Percentiles rank a stretch among this genome's conserved stretches.
phyloP scores from a whole-genome alignment of 441 rosid species.

The Syzygium malaccense region DNA sequence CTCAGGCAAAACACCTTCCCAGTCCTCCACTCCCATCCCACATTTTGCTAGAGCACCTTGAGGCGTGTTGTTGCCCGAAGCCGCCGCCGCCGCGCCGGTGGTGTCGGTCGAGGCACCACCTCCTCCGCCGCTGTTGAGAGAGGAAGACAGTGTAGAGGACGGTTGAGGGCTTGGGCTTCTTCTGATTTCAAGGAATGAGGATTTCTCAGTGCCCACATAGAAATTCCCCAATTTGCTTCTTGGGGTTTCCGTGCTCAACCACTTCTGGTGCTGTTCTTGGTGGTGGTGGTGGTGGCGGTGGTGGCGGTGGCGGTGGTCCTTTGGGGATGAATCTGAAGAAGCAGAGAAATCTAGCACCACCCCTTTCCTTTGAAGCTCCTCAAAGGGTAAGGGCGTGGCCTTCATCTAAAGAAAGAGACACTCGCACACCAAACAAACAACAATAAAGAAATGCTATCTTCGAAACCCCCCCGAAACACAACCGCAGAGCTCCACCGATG shows the following conservation, averaged over 20 bases:
- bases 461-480: not conserved
- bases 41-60: conserved; percentile 32
- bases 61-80: conserved; percentile 18
- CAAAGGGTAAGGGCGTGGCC: conserved; percentile 65
- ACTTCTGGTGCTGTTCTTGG: not conserved
- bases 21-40: conserved; percentile 60
- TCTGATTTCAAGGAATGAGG: not conserved
- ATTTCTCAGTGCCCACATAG: conserved; percentile 19
- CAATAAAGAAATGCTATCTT: conserved; percentile 14
- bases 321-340: conserved; percentile 30
- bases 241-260: not conserved
- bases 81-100: conserved; percentile 38
- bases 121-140: conserved; percentile 21
- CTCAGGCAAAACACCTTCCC: conserved; percentile 41
- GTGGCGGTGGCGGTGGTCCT: not conserved
- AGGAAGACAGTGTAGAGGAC: conserved; percentile 29
- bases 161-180: conserved; percentile 27
- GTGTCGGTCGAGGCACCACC: not conserved
- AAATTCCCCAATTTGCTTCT: not conserved
- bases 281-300: conserved; percentile 2
- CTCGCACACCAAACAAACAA: conserved; percentile 3
- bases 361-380: conserved; percentile 27
- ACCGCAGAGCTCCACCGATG: not conserved
- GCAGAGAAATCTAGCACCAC: conserved; percentile 32
- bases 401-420: conserved; percentile 36